phyloP scores from a whole-genome alignment of 345 rosid species.

The Camelina hispida region DNA sequence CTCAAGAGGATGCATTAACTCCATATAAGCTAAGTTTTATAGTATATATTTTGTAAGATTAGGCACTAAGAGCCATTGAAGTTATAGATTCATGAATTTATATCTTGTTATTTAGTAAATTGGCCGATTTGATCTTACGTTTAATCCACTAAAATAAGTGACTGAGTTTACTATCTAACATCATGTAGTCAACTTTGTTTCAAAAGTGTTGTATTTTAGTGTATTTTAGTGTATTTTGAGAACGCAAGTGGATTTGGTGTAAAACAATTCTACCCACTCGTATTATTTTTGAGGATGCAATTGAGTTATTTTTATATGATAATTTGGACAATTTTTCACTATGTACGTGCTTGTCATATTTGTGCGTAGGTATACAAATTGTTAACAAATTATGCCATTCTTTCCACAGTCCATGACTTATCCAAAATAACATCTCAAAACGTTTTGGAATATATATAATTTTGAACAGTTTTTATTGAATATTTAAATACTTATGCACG shows the following conservation, averaged over 20 bases:
- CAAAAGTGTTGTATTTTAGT: constrained; percentile 31
- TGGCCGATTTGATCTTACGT: constrained; percentile 37
- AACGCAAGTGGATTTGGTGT: constrained; percentile 32
- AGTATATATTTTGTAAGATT: neutral
- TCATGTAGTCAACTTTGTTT: constrained; percentile 24
- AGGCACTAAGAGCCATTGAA: constrained; percentile 21
- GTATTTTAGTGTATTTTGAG: constrained; percentile 32
- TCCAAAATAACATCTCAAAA: neutral
- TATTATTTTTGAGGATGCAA: constrained; percentile 17
- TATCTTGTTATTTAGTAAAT: constrained; percentile 31
- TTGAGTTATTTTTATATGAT: neutral
- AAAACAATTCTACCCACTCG: constrained; percentile 28
- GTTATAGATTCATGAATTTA: constrained; percentile 23
- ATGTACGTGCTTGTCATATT: neutral
- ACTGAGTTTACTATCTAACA: constrained; percentile 12
- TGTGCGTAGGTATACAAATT: neutral
- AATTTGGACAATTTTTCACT: neutral
- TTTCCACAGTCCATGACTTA: neutral
- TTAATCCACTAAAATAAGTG: constrained; percentile 38
- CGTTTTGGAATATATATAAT: neutral
- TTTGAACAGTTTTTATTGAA: neutral
- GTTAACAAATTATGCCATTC: neutral
- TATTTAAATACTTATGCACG: neutral
- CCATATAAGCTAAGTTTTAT: neutral
- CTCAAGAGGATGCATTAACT: constrained; percentile 29